Conservation (phyloP, 1,284 basidiomycete genomes). For the Boletus sp. region DNA sequence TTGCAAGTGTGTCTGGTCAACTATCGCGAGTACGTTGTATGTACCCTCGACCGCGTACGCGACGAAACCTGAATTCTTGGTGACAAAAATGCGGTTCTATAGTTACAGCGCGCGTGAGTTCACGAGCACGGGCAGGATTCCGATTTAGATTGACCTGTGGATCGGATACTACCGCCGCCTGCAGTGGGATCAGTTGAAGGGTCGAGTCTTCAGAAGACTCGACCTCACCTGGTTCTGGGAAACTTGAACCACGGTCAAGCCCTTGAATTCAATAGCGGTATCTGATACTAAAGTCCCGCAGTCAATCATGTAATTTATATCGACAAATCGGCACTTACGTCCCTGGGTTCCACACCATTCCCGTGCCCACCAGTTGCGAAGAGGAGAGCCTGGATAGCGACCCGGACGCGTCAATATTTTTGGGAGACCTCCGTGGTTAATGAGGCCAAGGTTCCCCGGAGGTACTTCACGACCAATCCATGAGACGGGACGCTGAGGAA, state of each 20-base stretch:
- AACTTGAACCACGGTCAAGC: constrained; percentile 74
- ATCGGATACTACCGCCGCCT: constrained; percentile 73
- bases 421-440: constrained; percentile 75
- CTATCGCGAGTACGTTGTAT: constrained; percentile 70
- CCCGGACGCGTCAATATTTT: constrained; percentile 68
- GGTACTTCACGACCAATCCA: constrained; percentile 69
- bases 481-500: constrained; percentile 49
- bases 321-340: constrained; percentile 40
- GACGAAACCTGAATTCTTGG: constrained; percentile 74
- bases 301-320: constrained; percentile 1
- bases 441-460: constrained; percentile 63
- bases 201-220: background rate
- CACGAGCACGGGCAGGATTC: background rate
- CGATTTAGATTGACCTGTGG: constrained; percentile 44
- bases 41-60: constrained; percentile 70
- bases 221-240: constrained; percentile 61
- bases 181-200: constrained; percentile 10
- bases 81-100: constrained; percentile 71
- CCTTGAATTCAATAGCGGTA: constrained; percentile 72
- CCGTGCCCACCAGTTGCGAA: constrained; percentile 80
- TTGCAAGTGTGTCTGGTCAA: constrained; percentile 75
- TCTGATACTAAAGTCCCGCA: constrained; percentile 54
- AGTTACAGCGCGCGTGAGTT: constrained; percentile 1
- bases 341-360: constrained; percentile 63
- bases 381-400: constrained; percentile 68